Conservation (phyloP, 306 rosid species). For the Vigna trinervia region DNA sequence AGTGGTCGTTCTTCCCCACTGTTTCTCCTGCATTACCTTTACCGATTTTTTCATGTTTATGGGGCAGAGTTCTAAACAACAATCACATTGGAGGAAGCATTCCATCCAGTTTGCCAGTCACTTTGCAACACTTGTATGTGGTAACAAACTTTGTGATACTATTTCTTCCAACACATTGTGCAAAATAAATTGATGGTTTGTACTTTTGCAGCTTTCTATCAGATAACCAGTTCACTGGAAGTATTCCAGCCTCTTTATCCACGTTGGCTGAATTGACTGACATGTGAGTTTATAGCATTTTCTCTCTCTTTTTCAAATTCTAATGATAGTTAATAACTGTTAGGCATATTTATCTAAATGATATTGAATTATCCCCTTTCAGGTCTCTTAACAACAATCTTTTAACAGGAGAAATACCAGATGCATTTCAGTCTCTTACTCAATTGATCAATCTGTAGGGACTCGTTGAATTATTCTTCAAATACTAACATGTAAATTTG, state of each 20-base stretch:
- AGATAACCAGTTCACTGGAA: conserved; percentile 78
- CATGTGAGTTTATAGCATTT: conserved; percentile 58
- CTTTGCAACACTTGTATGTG: conserved; percentile 78
- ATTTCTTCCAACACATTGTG: conserved; percentile 36
- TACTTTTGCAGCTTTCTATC: conserved; percentile 88
- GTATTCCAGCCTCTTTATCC: conserved; percentile 76
- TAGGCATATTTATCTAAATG: conserved; percentile 38
- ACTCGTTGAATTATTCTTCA: conserved; percentile 20
- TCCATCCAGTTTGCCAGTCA: conserved; percentile 80
- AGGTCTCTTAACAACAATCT: conserved; percentile 84
- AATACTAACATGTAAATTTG: neutral
- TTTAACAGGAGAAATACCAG: conserved; percentile 85
- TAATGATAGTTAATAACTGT: conserved; percentile 30
- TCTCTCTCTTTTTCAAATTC: conserved; percentile 7
- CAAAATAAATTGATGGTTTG: conserved; percentile 48
- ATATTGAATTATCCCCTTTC: conserved; percentile 50
- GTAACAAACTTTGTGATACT: conserved; percentile 37
- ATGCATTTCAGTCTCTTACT: conserved; percentile 63
- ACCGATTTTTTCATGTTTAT: conserved; percentile 41
- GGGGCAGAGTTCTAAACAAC: conserved; percentile 85
- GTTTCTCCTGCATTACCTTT: conserved; percentile 30
- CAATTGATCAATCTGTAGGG: conserved; percentile 82
- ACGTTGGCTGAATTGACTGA: conserved; percentile 64
- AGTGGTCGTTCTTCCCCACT: conserved; percentile 13
- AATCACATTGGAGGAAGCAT: conserved; percentile 88